A percentile compares a stretch with the other conserved stretches of the same genome.
Conservation (phyloP, 116 monocot species). For the Dioscorea cayenensis region DNA sequence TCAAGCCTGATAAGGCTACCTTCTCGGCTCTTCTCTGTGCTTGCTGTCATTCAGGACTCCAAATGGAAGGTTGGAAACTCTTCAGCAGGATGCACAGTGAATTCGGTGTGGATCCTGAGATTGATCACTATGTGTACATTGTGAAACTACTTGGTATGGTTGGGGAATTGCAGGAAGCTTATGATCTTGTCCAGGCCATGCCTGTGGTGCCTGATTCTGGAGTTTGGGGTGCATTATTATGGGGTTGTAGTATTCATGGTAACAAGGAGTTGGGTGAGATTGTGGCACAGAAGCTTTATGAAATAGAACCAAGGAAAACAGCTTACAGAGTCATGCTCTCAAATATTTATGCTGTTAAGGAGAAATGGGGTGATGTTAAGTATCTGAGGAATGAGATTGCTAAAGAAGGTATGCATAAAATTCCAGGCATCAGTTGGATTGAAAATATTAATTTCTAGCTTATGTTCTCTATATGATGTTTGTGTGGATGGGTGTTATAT, state of each 20-base stretch:
- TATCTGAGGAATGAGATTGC: slow-evolving; percentile 34
- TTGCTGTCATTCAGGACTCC: slow-evolving; percentile 49
- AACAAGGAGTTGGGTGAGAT: slow-evolving; percentile 37
- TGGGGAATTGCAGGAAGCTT: slow-evolving; percentile 50
- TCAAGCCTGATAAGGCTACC: slow-evolving; percentile 53
- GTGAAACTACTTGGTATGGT: slow-evolving; percentile 52
- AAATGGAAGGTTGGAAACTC: slow-evolving; percentile 27
- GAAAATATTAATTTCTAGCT: slow-evolving; percentile 4
- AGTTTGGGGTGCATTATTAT: slow-evolving; percentile 67
- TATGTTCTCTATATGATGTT: not conserved
- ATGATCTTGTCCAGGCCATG: slow-evolving; percentile 49
- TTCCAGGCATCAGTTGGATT: slow-evolving; percentile 51
- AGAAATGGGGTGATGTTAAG: slow-evolving; percentile 45
- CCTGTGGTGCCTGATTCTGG: slow-evolving; percentile 39
- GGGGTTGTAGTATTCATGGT: slow-evolving; percentile 56
- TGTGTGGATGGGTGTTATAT: too few species aligned
- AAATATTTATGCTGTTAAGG: slow-evolving; percentile 50
- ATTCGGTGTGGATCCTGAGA: slow-evolving; percentile 29
- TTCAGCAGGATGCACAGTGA: slow-evolving; percentile 53
- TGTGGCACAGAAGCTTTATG: slow-evolving; percentile 29
- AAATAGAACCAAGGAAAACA: slow-evolving; percentile 30
- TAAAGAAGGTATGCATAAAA: slow-evolving; percentile 22
- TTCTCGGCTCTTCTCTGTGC: slow-evolving; percentile 63
- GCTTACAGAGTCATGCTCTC: slow-evolving; percentile 68
- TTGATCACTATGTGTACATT: slow-evolving; percentile 70